A percentile compares a stretch with the other conserved stretches of the same genome.
Evolutionary conservation across 441 rosid species (phyloP).

Genomic region (Erodium texanum): DNA sequence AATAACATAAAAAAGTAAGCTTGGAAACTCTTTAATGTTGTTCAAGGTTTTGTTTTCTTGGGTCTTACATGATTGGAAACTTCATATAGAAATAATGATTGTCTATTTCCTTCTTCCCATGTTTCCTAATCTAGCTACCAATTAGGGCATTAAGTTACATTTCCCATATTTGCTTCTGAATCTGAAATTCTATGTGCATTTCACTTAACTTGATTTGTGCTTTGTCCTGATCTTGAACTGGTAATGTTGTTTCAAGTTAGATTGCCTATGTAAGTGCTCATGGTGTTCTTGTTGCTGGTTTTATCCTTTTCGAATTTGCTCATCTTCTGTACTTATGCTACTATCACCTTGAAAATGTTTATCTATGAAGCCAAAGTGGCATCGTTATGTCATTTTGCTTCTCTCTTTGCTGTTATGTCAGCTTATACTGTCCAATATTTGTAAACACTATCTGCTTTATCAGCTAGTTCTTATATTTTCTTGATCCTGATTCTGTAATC

Average conservation of each 20-base stretch:
- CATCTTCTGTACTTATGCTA: neutral
- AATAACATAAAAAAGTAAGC: neutral
- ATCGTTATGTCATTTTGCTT: too few relatives aligned
- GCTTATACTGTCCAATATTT: too few relatives aligned
- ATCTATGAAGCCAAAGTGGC: too few relatives aligned
- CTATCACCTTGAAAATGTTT: neutral
- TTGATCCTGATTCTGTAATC: conserved; percentile 21
- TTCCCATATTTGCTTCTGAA: neutral
- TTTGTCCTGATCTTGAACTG: neutral
- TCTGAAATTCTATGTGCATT: neutral
- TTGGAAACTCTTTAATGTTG: neutral
- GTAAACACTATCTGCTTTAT: conserved; percentile 10
- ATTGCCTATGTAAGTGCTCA: neutral
- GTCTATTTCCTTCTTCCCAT: neutral
- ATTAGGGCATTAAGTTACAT: neutral
- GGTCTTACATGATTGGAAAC: neutral
- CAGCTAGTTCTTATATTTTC: conserved; percentile 8
- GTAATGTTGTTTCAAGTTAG: neutral
- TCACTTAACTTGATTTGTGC: neutral
- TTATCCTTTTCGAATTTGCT: neutral
- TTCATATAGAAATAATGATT: neutral
- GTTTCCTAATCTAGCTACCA: neutral
- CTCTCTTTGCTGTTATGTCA: too few relatives aligned
- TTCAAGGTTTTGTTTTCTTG: neutral
- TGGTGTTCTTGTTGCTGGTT: neutral